These are phyloP conservation scores for Pisolithus tinctorius DNA, from an alignment of 768 basidiomycete species.

Conservation along the genomic window DNA sequence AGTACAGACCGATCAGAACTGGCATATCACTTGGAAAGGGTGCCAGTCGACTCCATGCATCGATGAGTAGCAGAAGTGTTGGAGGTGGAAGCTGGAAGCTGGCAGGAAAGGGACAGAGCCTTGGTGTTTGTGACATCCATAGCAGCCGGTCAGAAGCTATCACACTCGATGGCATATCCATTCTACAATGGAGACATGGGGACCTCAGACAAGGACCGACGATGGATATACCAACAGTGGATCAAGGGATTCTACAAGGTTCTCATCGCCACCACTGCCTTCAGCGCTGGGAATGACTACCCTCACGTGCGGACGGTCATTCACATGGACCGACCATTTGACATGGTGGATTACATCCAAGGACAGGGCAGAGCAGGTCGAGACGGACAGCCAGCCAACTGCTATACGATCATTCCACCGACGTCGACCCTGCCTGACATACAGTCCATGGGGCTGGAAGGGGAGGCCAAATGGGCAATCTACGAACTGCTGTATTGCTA, in stretches of 20 bases:
- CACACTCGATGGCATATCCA: too few species aligned
- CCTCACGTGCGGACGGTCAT: slow-evolving; percentile 11
- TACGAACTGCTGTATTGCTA: neutral
- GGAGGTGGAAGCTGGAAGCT: neutral
- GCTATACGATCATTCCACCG: neutral
- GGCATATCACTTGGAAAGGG: neutral
- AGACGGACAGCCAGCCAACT: slow-evolving; percentile 3
- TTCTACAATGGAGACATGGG: too few species aligned
- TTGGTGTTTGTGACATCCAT: slow-evolving; percentile 8
- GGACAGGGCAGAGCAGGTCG: slow-evolving; percentile 13
- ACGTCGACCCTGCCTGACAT: neutral
- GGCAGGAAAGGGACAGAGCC: neutral
- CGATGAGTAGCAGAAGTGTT: too few species aligned
- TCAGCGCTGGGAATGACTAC: slow-evolving; percentile 22
- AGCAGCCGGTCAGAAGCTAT: slow-evolving; percentile 1
- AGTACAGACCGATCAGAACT: slow-evolving; percentile 6
- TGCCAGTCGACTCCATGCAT: neutral
- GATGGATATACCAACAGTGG: too few species aligned
- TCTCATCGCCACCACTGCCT: slow-evolving; percentile 17
- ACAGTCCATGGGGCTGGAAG: neutral
- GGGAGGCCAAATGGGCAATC: neutral
- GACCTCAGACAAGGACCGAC: too few species aligned
- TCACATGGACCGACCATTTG: slow-evolving; percentile 11
- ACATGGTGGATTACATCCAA: slow-evolving; percentile 14
- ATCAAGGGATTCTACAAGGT: too few species aligned